phyloP scores from a whole-genome alignment of 345 rosid genomes.

The Hibiscus tridactylites region DNA sequence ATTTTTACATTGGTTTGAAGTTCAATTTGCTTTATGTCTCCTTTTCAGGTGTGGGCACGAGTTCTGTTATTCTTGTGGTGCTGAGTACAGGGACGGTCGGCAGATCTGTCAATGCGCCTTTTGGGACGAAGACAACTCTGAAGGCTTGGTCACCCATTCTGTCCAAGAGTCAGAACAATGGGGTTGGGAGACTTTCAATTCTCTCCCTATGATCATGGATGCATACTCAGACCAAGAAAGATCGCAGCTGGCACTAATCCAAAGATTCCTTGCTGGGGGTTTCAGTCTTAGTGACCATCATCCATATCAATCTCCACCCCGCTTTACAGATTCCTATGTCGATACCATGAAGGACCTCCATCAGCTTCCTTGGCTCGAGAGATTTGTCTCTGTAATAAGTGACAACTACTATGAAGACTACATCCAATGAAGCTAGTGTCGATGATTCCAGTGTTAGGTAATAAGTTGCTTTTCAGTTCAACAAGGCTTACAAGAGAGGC shows the following conservation, averaged over 20 bases:
- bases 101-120: constrained; percentile 84
- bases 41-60: constrained; percentile 79
- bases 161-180: constrained; percentile 89
- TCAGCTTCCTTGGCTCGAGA: constrained; percentile 98
- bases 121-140: constrained; percentile 79
- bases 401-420: constrained; percentile 85
- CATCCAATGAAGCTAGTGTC: constrained; percentile 38
- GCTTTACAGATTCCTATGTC: constrained; percentile 72
- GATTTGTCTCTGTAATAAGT: constrained; percentile 92
- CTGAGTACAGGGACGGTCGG: constrained; percentile 63
- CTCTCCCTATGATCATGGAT: constrained; percentile 75
- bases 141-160: constrained; percentile 43
- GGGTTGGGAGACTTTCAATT: constrained; percentile 90
- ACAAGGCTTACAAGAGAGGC: constrained; percentile 8
- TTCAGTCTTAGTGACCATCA: constrained; percentile 85
- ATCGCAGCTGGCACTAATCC: constrained; percentile 82
- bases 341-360: constrained; percentile 93
- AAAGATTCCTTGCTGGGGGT: constrained; percentile 90
- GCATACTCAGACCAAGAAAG: constrained; percentile 96
- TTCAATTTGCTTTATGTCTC: constrained; percentile 5
- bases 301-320: constrained; percentile 84
- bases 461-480: constrained; percentile 8
- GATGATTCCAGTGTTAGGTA: constrained; percentile 11
- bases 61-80: constrained; percentile 95
- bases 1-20: neutral